Conservation (phyloP, 805 yeast species). For the Metschnikowia matae region DNA sequence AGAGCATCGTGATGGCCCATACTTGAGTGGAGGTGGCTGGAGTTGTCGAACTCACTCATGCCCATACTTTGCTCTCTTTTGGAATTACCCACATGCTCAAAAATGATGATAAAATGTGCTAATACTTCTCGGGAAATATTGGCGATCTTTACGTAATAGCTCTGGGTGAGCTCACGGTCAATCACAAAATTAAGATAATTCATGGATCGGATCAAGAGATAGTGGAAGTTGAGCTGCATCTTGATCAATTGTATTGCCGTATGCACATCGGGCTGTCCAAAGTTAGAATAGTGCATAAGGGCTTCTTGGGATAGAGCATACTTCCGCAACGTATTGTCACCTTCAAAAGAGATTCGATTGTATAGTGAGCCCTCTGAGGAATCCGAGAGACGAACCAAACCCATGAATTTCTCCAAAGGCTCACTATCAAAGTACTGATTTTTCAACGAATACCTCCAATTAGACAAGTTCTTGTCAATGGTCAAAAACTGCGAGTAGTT, state of each 20-base stretch:
- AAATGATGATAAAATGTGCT: slow-evolving; percentile 34
- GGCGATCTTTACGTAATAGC: slow-evolving; percentile 33
- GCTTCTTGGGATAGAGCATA: slow-evolving; percentile 15
- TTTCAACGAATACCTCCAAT: slow-evolving; percentile 39
- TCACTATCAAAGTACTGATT: slow-evolving; percentile 21
- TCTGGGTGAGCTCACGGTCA: slow-evolving; percentile 36
- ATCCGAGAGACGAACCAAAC: slow-evolving; percentile 25
- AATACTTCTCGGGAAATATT: slow-evolving; percentile 37
- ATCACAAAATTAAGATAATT: slow-evolving; percentile 39
- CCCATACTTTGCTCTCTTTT: background rate
- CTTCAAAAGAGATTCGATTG: slow-evolving; percentile 24
- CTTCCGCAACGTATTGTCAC: slow-evolving; percentile 12
- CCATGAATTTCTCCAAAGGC: slow-evolving; percentile 30
- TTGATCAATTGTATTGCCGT: slow-evolving; percentile 39
- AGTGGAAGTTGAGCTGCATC: slow-evolving; percentile 43
- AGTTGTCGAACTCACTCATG: slow-evolving; percentile 1
- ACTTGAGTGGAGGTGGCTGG: slow-evolving; percentile 2
- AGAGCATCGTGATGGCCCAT: slow-evolving; percentile 2
- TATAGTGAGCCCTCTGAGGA: slow-evolving; percentile 26
- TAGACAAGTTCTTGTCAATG: slow-evolving; percentile 38
- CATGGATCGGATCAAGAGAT: slow-evolving; percentile 38
- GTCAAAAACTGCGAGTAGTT: slow-evolving; percentile 40
- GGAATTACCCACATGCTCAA: slow-evolving; percentile 30
- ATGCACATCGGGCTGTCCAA: slow-evolving; percentile 36
- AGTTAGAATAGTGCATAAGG: slow-evolving; percentile 22